phyloP scores from a whole-genome alignment of 2,329 filamentous ascomycete species.

The Sclerotinia spermophila region DNA sequence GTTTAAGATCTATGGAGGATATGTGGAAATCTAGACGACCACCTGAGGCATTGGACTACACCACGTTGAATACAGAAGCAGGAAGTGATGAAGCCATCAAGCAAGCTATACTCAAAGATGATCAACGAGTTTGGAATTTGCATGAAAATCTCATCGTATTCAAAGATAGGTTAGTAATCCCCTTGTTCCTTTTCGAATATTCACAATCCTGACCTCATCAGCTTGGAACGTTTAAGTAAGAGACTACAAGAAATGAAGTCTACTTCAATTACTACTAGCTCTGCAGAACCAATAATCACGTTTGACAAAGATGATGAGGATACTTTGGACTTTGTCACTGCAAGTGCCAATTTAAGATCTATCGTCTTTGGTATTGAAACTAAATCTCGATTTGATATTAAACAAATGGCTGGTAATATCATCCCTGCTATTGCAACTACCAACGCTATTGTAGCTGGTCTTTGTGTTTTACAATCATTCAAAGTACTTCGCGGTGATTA shows the following conservation, averaged over 20 bases:
- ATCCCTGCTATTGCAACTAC: constrained; percentile 98
- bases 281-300: constrained; percentile 62
- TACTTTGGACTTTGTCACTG: constrained; percentile 89
- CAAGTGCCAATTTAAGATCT: constrained; percentile 86
- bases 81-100: constrained; percentile 45
- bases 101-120: constrained; percentile 57
- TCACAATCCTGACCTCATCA: constrained; percentile 32
- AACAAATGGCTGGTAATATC: constrained; percentile 99
- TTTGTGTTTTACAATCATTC: constrained; percentile 89
- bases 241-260: constrained; percentile 64
- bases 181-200: too few species aligned
- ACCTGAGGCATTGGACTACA: constrained; percentile 70
- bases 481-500: constrained; percentile 78
- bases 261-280: constrained; percentile 41
- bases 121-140: constrained; percentile 76
- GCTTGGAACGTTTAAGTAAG: constrained; percentile 70
- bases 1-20: constrained; percentile 81
- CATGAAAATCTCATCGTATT: constrained; percentile 85
- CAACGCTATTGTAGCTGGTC: constrained; percentile 89
- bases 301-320: constrained; percentile 98
- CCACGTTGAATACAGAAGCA: constrained; percentile 53
- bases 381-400: constrained; percentile 93
- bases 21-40: constrained; percentile 88
- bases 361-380: constrained; percentile 82
- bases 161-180: constrained; percentile 58